Base-by-base conservation (phyloP, 1,139 yeast species). In the Suhomyces ambrosiae region DNA sequence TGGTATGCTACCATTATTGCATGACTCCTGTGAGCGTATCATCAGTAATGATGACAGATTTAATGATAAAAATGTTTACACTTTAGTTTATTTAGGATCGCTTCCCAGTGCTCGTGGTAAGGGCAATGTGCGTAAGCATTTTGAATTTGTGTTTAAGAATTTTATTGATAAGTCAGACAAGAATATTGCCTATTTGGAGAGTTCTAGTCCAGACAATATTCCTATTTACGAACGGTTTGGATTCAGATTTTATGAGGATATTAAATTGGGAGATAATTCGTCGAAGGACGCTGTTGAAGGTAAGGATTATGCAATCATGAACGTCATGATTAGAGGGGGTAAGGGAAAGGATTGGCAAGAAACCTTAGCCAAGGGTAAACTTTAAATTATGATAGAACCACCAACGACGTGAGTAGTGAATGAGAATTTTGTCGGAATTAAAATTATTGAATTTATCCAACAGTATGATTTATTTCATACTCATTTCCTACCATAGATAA, bases 11-110 rank as follows among this genome's bases (percentile, higher is more conserved):
- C 79, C 80, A 2, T 68, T 77, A 31, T 66, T 81, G 45, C 82
- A 78, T 48, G 77, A 75, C 39, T 68, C 76, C 24, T 66, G 65
- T 41, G 71, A 62, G 26, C 47, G 71, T n/a, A 70, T 71, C 25
- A 40, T 63, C 19, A 34, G 46, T 7, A 55, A 50, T 22, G 74
- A 70, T 47, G 42, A 58, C 7, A 49, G 73, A 30, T 68, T 71
- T 38, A 47, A 58, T 41, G 63, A 61, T 32, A 71, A 69, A 38
- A 66, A 70, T 28, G 55, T 69, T 6, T 81, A 71, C 63, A 79
- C 84, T 12, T 68, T 81, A 51, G 84, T 81, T 24, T 81, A 81
- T 51, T 60, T 81, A 31, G 87, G 86, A 2, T 74, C 83, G 6
- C 63, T 74, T 8, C 71, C 70, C n/a, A 52, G 59, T 15, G 84